Conservation (phyloP, 345 rosid species). For the Cardamine chenopodiifolia region DNA sequence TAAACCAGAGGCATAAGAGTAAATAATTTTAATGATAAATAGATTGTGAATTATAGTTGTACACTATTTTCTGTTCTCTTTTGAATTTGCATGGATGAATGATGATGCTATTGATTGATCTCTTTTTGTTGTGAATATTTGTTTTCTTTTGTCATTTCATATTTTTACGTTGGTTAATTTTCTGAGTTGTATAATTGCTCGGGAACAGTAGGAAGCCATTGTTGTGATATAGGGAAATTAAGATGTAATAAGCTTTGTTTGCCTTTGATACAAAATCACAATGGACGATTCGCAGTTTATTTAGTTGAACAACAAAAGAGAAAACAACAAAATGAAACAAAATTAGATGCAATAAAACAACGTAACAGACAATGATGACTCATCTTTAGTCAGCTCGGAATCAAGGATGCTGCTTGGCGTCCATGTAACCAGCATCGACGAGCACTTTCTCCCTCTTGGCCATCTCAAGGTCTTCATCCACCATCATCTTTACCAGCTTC, state of each 20-base stretch:
- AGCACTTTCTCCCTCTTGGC: constrained; percentile 95
- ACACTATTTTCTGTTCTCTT: background rate
- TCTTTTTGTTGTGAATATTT: constrained; percentile 1
- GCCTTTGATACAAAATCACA: constrained; percentile 23
- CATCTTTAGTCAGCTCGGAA: background rate
- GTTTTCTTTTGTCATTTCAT: background rate
- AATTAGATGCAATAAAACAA: background rate
- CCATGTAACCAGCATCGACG: constrained; percentile 86
- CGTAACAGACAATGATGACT: background rate
- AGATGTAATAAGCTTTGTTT: constrained; percentile 13
- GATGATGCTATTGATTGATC: background rate
- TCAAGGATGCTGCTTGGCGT: constrained; percentile 87
- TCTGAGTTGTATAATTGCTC: background rate
- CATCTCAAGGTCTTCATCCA: constrained; percentile 72
- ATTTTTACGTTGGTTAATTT: background rate
- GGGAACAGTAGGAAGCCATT: constrained; percentile 8
- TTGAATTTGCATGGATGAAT: constrained; percentile 19
- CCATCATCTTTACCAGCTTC: constrained; percentile 93
- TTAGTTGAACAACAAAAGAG: background rate
- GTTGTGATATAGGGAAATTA: background rate
- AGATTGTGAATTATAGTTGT: background rate
- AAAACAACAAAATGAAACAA: constrained; percentile 14
- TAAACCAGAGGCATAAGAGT: constrained; percentile 12
- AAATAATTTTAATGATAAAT: background rate
- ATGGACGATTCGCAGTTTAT: constrained; percentile 7